Evolutionary conservation across 2,329 filamentous ascomycete species (phyloP), one percentile per base, ranked within the genome.

Genomic region (Claviceps cyperi): DNA sequence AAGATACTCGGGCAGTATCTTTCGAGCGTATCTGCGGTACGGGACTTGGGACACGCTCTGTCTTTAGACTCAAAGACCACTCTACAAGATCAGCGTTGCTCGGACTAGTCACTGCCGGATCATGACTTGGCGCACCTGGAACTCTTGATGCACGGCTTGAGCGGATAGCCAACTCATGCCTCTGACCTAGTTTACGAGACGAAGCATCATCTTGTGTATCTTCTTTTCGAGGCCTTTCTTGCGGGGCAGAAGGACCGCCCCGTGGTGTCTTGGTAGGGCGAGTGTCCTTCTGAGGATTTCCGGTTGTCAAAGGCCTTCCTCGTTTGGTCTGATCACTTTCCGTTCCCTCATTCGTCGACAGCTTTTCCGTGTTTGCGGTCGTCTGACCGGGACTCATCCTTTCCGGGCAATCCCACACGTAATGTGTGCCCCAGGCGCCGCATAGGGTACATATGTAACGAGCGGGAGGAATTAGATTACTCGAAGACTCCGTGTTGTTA

Each of bases 401-500:
- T 37, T 43, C 14, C 6, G 38, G 19, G 39, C 50, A 52, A 15
- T 50, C 21, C 50, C 47, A 52, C 5, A 50, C 50, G 35, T n/a
- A 47, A 22, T 52, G 50, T 5, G 5, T 19, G 7, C 47, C 50
- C 11, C 17, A 43, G 5, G 24, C 15, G 32, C 47, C 47, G 21
- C 50, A 52, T 32, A 52, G 32, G 7, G 15, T 28, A 39, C 50
- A 52, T 17, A 50, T 44, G 21, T 50, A 52, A n/a, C 44, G 48
- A 19, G 22, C 39, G 5, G 45, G 51, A 5, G 41, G 48, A 17
- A 41, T 28, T 19, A 19, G 14, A 22, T 50, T 35, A n/a, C 35
- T 22, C 11, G 43, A 39, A 8, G 39, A 9, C 17, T 17, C 37
- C 14, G 19, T 24, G 4, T 15, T 46, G 19, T 21, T 13, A 38